Evolutionary conservation across 441 rosid genomes (phyloP).

Genomic region (Sinapis alba): DNA sequence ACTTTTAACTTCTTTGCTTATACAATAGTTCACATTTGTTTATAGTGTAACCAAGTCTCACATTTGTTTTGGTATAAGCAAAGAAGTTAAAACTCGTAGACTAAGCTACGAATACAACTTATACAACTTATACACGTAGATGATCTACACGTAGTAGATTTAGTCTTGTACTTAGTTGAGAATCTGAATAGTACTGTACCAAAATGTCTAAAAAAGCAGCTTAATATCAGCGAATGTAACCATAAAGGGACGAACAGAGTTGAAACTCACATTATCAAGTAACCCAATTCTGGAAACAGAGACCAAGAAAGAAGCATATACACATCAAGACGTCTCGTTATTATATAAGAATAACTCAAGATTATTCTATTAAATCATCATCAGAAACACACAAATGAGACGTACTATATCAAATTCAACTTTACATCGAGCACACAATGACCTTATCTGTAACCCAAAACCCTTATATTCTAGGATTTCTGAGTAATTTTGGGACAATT

Average conservation of each 20-base stretch:
- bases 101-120: too few species aligned
- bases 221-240: too few species aligned
- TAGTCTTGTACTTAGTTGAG: not conserved
- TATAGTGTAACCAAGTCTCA: too few species aligned
- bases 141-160: not conserved
- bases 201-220: not conserved
- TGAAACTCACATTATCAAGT: not conserved
- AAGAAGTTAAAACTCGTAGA: too few species aligned
- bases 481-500: not conserved
- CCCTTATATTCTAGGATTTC: too few species aligned
- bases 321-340: not conserved
- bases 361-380: not conserved
- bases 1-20: not conserved
- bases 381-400: constrained; percentile 9
- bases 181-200: not conserved
- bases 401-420: too few species aligned
- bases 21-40: too few species aligned
- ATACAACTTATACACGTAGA: too few species aligned
- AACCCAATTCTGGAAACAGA: not conserved
- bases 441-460: too few species aligned
- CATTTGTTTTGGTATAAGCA: too few species aligned
- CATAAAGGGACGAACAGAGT: not conserved
- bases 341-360: not conserved
- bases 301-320: not conserved
- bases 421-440: constrained; percentile 6